Conservation (phyloP, 352 stramenopile species). For the Phytophthora pisi region DNA sequence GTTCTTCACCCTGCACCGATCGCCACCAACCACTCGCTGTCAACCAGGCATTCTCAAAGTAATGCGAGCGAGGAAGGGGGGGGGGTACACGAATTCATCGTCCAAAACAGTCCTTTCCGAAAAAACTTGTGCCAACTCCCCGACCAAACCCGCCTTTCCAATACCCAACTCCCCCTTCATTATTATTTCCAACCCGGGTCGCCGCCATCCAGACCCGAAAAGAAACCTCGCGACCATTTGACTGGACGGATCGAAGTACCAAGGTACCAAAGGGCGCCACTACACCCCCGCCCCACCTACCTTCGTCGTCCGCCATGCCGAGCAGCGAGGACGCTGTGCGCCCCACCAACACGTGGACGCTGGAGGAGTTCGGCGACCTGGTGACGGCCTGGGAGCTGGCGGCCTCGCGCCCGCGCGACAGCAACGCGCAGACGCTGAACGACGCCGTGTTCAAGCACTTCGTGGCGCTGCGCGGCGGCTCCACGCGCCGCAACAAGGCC, state of each 20-base stretch:
- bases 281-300: too few species aligned
- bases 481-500: constrained; percentile 38
- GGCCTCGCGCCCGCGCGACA: constrained; percentile 9
- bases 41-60: too few species aligned
- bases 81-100: too few species aligned
- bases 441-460: constrained; percentile 43
- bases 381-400: constrained; percentile 42
- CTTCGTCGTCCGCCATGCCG: constrained; percentile 9
- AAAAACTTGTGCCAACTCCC: too few species aligned
- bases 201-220: neutral
- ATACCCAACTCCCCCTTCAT: neutral
- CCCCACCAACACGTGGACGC: constrained; percentile 32
- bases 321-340: constrained; percentile 32
- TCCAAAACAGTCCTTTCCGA: too few species aligned
- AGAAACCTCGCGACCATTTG: neutral
- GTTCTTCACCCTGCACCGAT: too few species aligned
- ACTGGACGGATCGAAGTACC: neutral
- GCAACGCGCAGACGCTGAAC: constrained; percentile 16
- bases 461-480: constrained; percentile 32
- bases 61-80: too few species aligned
- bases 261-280: too few species aligned
- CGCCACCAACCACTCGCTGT: too few species aligned
- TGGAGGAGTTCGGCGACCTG: constrained; percentile 35
- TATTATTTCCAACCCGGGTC: neutral
- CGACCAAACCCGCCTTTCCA: neutral